Evolutionary conservation across 2,329 filamentous ascomycete genomes (phyloP), one percentile per base, ranked within the genome.

Genomic region (Colletotrichum melonis): DNA sequence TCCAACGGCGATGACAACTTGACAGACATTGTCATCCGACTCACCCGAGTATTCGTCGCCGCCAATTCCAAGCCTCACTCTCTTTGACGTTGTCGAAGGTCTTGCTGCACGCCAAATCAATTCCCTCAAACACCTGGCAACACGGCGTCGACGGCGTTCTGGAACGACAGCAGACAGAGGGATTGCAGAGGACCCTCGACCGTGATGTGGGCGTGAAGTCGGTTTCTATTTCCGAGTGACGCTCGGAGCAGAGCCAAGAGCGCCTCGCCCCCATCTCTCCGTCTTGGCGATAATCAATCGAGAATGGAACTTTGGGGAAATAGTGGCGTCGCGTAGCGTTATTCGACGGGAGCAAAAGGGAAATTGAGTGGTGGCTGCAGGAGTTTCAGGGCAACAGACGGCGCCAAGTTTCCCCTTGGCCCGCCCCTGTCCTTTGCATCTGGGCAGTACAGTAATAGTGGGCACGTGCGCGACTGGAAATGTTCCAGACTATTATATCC

Each of bases 21-120:
- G 30, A 38, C 49, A 12, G 22, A 35, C 24, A 4, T n/a, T 42
- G 16, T 42, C 38, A 42, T 16, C 38, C 38, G n/a, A 55, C 19
- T 14, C 26, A 52, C 46, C 49, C 19, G 22, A 30, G 8, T 32
- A 11, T n/a, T 35, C 16, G 28, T 59, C 60, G 26, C 57, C 58
- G n/a, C 49, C 42, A 56, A 30, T 32, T 64, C n/a, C n/a, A 56
- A 42, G 28, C 19, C 22, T 55, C 62, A 32, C 19, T 19, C 63
- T 42, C 55, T 59, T 12, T 35, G 55, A 66, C 67, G 62, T 59
- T 28, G 16, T 54, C 30, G 16, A 38, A 54, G 14, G 22, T 42
- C 42, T 28, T 35, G 24, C 66, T 69, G 58, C 55, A 62, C 28
- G n/a, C 35, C 55, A 46, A 55, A 65, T 69, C 60, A 73, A 55